Evolutionary conservation across 2,329 filamentous ascomycete genomes (phyloP), one percentile per base, ranked within the genome.

Genomic region (Clarireedia homoeocarpa): DNA sequence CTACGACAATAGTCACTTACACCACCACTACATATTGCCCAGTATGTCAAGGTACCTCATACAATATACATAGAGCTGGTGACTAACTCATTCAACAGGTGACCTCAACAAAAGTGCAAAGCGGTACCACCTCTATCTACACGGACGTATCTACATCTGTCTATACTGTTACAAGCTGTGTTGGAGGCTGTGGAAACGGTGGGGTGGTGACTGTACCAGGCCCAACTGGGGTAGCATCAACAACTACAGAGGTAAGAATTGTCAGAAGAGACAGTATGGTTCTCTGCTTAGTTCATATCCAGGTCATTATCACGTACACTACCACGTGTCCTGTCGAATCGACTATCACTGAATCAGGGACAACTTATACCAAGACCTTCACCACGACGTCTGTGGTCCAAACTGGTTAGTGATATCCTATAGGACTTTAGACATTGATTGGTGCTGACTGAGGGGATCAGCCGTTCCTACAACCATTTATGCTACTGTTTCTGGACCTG

Each of bases 351-450:
- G 50, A 23, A n/a, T 17, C 49, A 6, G 72, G 73, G 17, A 68
- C 55, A 4, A 74, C 72, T 6, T 70, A 72, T 51, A 70, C 71
- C 2, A 69, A 69, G 4, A 73, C 71, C 5, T 77, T 74, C 60
- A 74, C 71, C 14, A 75, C 75, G 1, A 75, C 74, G 48, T 75
- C 71, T 53, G 63, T 69, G n/a, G 67, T 71, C 26, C 48, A 59
- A 53, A 67, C 57, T 20, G 55, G 71, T 62, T 34, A 60, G 59
- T 39, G 30, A 10, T 40, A 17, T 4, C 40, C 6, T 12, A 15
- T 7, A 5, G 20, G 27, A 7, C 6, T 5, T 30, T 20, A 20
- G 14, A 10, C 12, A 27, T 6, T 15, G 46, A 38, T 20, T 4
- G n/a, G 24, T 48, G 5, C 51, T 58, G 27, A 55, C 20, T 44